phyloP scores from a whole-genome alignment of 2,329 filamentous ascomycete genomes.

The Mycosphaerella arachidis region DNA sequence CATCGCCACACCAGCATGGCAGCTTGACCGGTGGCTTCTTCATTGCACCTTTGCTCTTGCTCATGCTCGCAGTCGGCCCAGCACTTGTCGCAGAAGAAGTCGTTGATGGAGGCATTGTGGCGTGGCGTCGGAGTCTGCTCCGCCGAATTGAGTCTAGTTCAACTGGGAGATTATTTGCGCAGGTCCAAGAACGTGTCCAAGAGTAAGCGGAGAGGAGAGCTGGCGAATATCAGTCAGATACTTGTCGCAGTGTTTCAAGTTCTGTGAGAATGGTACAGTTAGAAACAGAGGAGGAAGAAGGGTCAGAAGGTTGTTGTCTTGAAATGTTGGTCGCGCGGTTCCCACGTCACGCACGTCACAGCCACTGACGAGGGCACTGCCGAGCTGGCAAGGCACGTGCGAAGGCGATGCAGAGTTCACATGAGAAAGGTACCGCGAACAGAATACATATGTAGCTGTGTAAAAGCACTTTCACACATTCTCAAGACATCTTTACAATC shows the following conservation, averaged over 20 bases:
- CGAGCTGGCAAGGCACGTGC: neutral
- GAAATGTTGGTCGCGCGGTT: neutral
- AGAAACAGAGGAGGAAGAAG: too few species aligned
- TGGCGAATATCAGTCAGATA: neutral
- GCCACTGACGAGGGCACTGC: neutral
- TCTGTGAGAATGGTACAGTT: neutral
- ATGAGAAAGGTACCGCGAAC: neutral
- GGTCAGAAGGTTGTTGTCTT: neutral
- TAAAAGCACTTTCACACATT: neutral
- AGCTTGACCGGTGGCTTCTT: constrained; percentile 22
- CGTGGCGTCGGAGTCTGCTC: neutral
- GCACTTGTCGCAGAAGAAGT: constrained; percentile 16
- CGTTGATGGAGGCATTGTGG: constrained; percentile 28
- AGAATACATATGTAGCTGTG: neutral
- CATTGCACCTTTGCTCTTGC: neutral
- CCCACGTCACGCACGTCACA: neutral
- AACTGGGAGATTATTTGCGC: constrained; percentile 1
- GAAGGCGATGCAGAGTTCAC: neutral
- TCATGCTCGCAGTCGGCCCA: constrained; percentile 4
- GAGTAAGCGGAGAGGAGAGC: neutral
- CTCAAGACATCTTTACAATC: neutral
- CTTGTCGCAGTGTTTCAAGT: neutral
- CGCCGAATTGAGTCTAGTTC: neutral
- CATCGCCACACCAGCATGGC: constrained; percentile 32
- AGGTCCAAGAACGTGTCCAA: neutral